These are phyloP conservation scores for Pseudocercospora vitis DNA, from an alignment of 2,329 filamentous ascomycete genomes.

Conservation along the genomic window DNA sequence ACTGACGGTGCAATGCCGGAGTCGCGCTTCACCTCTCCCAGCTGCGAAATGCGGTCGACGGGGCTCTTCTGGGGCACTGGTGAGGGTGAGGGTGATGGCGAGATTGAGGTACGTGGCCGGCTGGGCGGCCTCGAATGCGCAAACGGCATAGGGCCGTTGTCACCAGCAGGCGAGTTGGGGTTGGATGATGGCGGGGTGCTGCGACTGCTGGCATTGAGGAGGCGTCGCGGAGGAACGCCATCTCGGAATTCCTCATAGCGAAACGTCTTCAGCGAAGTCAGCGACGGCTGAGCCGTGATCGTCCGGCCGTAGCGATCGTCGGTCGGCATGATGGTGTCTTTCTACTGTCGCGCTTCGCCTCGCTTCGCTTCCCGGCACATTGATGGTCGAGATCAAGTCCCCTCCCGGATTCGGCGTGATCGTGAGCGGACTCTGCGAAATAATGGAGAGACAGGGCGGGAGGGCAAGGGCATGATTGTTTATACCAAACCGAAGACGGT, in stretches of 20 bases:
- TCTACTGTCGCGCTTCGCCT: not conserved
- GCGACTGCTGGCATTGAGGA: slow-evolving; percentile 1
- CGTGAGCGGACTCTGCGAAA: too few relatives aligned
- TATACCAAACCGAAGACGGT: not conserved
- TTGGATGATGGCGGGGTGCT: slow-evolving; percentile 2
- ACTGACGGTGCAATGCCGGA: slow-evolving; percentile 36
- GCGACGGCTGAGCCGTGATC: slow-evolving; percentile 1
- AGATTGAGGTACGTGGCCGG: not conserved
- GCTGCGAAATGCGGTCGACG: slow-evolving; percentile 8
- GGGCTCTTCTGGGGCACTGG: not conserved
- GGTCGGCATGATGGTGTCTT: not conserved
- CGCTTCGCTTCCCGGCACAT: slow-evolving; percentile 1
- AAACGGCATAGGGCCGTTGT: slow-evolving; percentile 1
- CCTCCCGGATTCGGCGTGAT: too few relatives aligned
- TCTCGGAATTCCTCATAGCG: slow-evolving; percentile 16
- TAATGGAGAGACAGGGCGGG: not conserved
- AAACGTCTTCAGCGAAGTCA: slow-evolving; percentile 4
- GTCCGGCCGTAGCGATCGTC: not conserved
- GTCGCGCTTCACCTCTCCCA: slow-evolving; percentile 36
- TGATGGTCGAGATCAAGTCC: too few relatives aligned
- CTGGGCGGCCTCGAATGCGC: not conserved
- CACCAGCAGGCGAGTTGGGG: slow-evolving; percentile 7
- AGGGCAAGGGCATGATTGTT: slow-evolving; percentile 1
- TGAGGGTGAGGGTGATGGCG: slow-evolving; percentile 11
- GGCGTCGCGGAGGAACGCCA: slow-evolving; percentile 10